Conservation (phyloP, 1,284 basidiomycete genomes). For the Nidula niveotomentosa region DNA sequence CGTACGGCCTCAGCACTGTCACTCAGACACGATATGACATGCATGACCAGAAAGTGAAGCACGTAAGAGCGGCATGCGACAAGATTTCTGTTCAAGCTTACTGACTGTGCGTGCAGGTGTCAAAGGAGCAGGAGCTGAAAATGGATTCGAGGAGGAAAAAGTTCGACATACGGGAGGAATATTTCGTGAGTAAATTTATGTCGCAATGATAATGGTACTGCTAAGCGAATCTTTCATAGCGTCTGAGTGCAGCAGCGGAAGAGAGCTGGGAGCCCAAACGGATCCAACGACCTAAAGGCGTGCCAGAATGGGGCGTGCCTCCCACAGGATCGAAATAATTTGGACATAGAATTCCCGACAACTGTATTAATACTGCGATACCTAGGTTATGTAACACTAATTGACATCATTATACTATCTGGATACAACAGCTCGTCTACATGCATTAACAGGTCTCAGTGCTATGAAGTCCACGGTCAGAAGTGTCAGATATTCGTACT, state of each 20-base stretch:
- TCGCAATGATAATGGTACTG: conserved; percentile 2
- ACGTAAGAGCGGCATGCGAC: conserved; percentile 39
- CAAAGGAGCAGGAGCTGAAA: conserved; percentile 83
- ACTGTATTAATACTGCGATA: too few species aligned
- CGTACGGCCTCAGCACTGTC: conserved; percentile 83
- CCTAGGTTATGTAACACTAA: too few species aligned
- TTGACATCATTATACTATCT: too few species aligned
- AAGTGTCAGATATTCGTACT: too few species aligned
- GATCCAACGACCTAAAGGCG: conserved; percentile 78
- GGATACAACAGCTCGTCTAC: too few species aligned
- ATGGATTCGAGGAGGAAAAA: conserved; percentile 80
- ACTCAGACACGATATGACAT: conserved; percentile 93
- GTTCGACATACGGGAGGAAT: conserved; percentile 94
- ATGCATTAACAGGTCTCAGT: too few species aligned
- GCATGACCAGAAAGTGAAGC: conserved; percentile 77
- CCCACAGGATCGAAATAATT: conserved; percentile 43
- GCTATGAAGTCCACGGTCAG: too few species aligned
- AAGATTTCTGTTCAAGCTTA: not conserved
- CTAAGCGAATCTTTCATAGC: conserved; percentile 36
- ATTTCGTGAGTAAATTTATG: conserved; percentile 75
- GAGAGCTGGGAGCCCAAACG: conserved; percentile 90
- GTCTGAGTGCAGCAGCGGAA: conserved; percentile 57
- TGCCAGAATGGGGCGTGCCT: conserved; percentile 90
- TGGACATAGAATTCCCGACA: too few species aligned
- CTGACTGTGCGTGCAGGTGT: conserved; percentile 45